Evolutionary conservation across 2,329 filamentous ascomycete species (phyloP), one percentile per base, ranked within the genome.

Genomic region (Capronia coronata): DNA sequence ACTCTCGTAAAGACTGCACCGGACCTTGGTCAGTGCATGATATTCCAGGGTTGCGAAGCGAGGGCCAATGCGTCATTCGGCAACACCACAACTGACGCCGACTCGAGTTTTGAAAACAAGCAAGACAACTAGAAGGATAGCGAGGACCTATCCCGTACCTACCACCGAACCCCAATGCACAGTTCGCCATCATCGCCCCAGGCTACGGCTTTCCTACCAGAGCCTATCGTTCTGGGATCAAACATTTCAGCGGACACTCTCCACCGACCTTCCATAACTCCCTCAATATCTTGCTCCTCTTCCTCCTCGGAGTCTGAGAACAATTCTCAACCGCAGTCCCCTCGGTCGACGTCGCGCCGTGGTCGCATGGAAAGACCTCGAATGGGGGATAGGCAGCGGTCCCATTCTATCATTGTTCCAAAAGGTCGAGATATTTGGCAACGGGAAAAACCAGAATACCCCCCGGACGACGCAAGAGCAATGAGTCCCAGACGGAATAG

Each of bases 401-500:
- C 86, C 65, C 86, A 86, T 49, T 88, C 87, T 41, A 84, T 93
- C 57, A 86, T 90, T 56, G 84, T 94, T 32, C 84, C 85, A 29
- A 80, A 87, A 59, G 86, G 91, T 63, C 85, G 78, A 61, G 80
- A 79, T 16, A 80, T 84, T 51, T 80, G 87, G 53, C 84, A 87
- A 58, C 79, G 86, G 29, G 72, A 83, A 54, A 83, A 87, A 56
- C 79, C 85, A 55, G 78, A 87, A 56, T 86, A 89, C 60, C 87
- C 89, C 21, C 85, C 89, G 19, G 86, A 88, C 65, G 90, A 96
- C 67, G 90, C 93, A 54, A 76, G 91, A 62, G 86, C 88, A 54
- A 97, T 98, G 91, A 96, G 90, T 66, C 91, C 91, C 2, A 77
- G 91, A 60, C 76, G 91, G 62, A 95, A 88, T 57, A 94, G 84